Evolutionary conservation across 2,329 filamentous ascomycete genomes (phyloP), one percentile per base, ranked within the genome.

Genomic region (Fusarium stilboides): DNA sequence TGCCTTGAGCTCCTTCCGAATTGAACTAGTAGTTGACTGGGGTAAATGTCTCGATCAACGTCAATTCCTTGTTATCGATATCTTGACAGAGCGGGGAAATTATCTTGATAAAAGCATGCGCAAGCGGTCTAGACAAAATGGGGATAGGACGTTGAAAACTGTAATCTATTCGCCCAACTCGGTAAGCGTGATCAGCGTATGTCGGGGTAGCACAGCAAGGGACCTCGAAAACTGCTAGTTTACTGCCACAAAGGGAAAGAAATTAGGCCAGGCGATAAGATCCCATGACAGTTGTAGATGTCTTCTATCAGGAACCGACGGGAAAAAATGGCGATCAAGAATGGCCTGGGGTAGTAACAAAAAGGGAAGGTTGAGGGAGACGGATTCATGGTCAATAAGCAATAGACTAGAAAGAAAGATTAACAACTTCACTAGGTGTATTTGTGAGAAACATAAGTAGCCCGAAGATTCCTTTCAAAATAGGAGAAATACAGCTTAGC

Each of bases 201-300:
- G 26, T 33, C 15, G 26, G 37, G 50, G 50, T 33, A 53, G 15
- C n/a, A 2, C 39, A 6, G 2, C 33, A 60, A n/a, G 31, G 12
- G 26, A 14, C 28, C 14, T 6, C 6, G n/a, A 43, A n/a, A 52
- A 36, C 34, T 63, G 62, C 62, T 58, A 58, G 60, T 39, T 22
- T 49, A 50, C 47, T 63, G 24, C 62, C 62, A 26, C 7, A 65
- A 49, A 17, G 22, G 52, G 62, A 39, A 62, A 19, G 24, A 40
- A 51, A 49, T 8, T 60, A 31, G 54, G 45, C 49, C 34, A 14
- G 1, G 10, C 34, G 40, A 39, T 42, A 42, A 50, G 36, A 56
- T 40, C 26, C 39, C 39, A 14, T 42, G n/a, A 19, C 39, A n/a
- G 26, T 10, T 15, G n/a, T 17, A 36, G 3, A 15, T 7, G 3